Percentiles rank a stretch among this genome's conserved stretches.
Evolutionary conservation across 805 yeast genomes (phyloP).

Genomic region (Candida multigemmis): DNA sequence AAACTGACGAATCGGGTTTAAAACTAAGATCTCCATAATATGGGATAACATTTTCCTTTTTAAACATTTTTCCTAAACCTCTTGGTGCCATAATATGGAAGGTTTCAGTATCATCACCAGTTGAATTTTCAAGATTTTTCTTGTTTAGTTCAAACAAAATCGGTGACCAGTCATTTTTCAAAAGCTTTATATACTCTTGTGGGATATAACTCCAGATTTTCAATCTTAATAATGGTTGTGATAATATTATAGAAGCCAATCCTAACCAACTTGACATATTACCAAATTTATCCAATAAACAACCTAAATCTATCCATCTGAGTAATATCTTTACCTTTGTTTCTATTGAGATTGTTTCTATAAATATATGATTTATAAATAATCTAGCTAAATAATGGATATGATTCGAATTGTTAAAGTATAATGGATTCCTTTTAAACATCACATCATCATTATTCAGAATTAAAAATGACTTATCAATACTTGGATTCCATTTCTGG

Average conservation of each 20-base stretch:
- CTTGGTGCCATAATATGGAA: slow-evolving; percentile 79
- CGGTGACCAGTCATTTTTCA: slow-evolving; percentile 84
- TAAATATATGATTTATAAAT: slow-evolving; percentile 59
- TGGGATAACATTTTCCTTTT: slow-evolving; percentile 75
- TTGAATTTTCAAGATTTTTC: slow-evolving; percentile 19
- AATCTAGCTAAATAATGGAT: slow-evolving; percentile 75
- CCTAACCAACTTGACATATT: slow-evolving; percentile 95
- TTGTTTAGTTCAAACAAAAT: slow-evolving; percentile 84
- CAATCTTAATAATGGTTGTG: slow-evolving; percentile 72
- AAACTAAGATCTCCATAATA: slow-evolving; percentile 71
- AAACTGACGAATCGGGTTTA: slow-evolving; percentile 11
- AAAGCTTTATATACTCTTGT: slow-evolving; percentile 44
- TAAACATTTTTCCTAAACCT: slow-evolving; percentile 69
- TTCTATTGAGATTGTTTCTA: slow-evolving; percentile 31
- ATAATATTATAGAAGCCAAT: slow-evolving; percentile 72
- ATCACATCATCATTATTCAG: slow-evolving; percentile 16
- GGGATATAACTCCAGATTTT: slow-evolving; percentile 71
- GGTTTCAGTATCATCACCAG: slow-evolving; percentile 28
- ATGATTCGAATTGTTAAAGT: slow-evolving; percentile 57
- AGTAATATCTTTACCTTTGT: slow-evolving; percentile 58
- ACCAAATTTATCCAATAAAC: slow-evolving; percentile 66
- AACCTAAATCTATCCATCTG: slow-evolving; percentile 83
- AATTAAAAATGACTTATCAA: slow-evolving; percentile 68
- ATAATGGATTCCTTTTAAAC: slow-evolving; percentile 60
- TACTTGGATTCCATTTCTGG: slow-evolving; percentile 66